phyloP scores from a whole-genome alignment of 345 rosid species.

The Dimocarpus longan region DNA sequence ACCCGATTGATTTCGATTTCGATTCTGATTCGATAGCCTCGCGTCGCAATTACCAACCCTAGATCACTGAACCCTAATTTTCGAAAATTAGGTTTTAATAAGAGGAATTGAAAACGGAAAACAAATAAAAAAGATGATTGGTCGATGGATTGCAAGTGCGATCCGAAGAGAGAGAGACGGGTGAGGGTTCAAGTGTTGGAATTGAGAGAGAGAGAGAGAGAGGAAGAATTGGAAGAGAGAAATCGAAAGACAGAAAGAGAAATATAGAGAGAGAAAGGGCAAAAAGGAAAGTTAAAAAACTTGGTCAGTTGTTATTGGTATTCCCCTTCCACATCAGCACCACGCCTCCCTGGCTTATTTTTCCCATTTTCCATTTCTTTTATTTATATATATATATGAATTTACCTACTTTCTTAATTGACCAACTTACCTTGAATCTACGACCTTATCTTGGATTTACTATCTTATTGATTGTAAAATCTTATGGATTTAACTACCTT shows the following conservation, averaged over 20 bases:
- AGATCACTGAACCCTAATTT: constrained; percentile 37
- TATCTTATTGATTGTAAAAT: no score
- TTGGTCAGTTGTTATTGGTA: constrained; percentile 12
- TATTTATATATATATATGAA: no score
- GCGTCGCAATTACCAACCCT: no score
- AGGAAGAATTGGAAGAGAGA: constrained; percentile 6
- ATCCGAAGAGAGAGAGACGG: constrained; percentile 30
- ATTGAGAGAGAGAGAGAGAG: constrained; percentile 30
- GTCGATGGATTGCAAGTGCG: not conserved
- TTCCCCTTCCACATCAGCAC: constrained; percentile 18
- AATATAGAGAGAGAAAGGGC: constrained; percentile 8
- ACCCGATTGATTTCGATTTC: constrained; percentile 4
- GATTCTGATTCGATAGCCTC: no score
- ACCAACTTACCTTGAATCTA: no score
- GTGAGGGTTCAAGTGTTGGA: no score
- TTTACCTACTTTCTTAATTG: no score
- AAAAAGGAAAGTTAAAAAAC: not conserved
- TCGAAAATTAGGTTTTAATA: not conserved
- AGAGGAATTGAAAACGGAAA: no score
- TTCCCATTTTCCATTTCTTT: not conserved
- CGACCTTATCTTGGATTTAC: not conserved
- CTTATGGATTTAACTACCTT: no score
- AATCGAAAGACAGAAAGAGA: constrained; percentile 22
- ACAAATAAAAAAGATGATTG: no score
- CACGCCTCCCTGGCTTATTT: constrained; percentile 1